Evolutionary conservation across 2,329 filamentous ascomycete genomes (phyloP), one percentile per base, ranked within the genome.

Genomic region (Seiridium cupressi): DNA sequence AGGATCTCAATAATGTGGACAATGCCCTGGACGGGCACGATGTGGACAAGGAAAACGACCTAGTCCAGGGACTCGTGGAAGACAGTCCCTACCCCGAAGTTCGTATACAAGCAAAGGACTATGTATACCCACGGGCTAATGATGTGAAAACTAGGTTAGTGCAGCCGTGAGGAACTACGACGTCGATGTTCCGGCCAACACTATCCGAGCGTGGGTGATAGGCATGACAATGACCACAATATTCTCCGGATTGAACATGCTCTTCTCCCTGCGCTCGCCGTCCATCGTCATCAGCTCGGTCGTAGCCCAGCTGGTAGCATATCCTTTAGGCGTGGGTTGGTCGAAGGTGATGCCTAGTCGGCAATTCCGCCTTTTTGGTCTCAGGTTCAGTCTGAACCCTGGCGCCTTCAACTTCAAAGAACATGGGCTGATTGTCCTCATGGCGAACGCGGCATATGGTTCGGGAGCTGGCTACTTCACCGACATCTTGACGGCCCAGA

Each of bases 61-160:
- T 84, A 36, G 79, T 82, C 49, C 73, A 77, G 44, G 76, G 78
- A 60, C 77, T 87, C 67, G 80, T 88, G 69, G 85, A 89, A 60
- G 86, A 89, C 70, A 89, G 86, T 54, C 87, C 87, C 2, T 89
- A 89, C 68, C 84, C 85, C 42, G 86, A 89, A 75, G 86, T 89
- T 58, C 26, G 47, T n/a, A 8, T 32, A 46, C 47, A 10, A 10
- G 5, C 47, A 32, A 26, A 48, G 32, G 11, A 53, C 3, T 13
- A 26, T 10, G 32, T 13, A 32, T 9, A 49, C 18, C 18, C 18
- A 26, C 11, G 31, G 31, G 26, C 47, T 49, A 32, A 49, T 31
- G 35, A 11, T 5, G 13, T 13, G 2, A 40, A 26, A 32, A 26
- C 48, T 61, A 69, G 68, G 74, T 77, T 47, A 84, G 87, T 65